Conservation (phyloP, 176 grass and related monocot species). For the Oryza coarctata region DNA sequence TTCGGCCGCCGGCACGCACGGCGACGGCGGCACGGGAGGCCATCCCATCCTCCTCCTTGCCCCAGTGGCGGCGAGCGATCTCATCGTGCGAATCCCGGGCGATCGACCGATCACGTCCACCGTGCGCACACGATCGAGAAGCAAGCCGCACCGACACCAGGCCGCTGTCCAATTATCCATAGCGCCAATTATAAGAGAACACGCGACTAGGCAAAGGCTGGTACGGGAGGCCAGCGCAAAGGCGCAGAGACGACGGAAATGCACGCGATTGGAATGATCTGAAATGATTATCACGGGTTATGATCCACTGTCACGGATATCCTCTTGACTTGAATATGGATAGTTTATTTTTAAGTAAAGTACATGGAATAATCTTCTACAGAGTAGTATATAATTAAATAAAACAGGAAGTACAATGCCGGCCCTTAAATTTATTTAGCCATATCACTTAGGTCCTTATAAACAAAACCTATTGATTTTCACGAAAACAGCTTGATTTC, state of each 20-base stretch:
- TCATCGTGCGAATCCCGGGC: not conserved
- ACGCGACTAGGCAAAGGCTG: not conserved
- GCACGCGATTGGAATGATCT: not conserved
- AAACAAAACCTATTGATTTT: no score
- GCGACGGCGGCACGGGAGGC: no score
- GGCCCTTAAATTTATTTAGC: no score
- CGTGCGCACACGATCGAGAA: not conserved
- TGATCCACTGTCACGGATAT: not conserved
- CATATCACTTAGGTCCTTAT: no score
- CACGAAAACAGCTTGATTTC: no score
- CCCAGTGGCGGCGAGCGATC: not conserved
- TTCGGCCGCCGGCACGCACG: no score
- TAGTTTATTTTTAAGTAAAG: not conserved
- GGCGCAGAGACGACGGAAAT: not conserved
- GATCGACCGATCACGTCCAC: not conserved
- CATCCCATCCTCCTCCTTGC: no score
- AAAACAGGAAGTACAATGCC: no score
- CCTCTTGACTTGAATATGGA: not conserved
- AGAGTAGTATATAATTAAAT: no score
- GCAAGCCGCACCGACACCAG: conserved; percentile 1
- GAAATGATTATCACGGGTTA: not conserved
- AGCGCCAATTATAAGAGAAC: not conserved
- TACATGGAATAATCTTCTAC: no score
- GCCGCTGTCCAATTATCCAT: not conserved
- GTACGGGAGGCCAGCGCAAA: not conserved